Evolutionary conservation across 768 basidiomycete genomes (phyloP).

Genomic region (Dacryopinax spathularia): DNA sequence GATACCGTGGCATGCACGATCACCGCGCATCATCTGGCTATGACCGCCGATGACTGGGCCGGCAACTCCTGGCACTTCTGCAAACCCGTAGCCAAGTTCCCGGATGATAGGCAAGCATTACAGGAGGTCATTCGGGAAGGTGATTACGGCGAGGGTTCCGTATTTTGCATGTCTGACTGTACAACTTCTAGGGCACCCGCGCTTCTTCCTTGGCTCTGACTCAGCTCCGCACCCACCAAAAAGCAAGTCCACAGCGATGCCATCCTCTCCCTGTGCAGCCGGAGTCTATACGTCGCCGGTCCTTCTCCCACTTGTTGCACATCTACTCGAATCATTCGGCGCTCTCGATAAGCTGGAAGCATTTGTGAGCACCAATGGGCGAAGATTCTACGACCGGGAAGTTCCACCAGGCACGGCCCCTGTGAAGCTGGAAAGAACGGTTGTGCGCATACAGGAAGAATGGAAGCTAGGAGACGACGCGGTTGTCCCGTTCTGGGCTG

Average conservation of each 20-base stretch:
- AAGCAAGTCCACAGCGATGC: slow-evolving; percentile 55
- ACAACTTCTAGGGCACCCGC: slow-evolving; percentile 53
- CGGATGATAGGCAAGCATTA: slow-evolving; percentile 75
- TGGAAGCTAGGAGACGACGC: slow-evolving; percentile 37
- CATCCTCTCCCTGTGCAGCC: slow-evolving; percentile 69
- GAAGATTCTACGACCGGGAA: slow-evolving; percentile 53
- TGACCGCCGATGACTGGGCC: slow-evolving; percentile 94
- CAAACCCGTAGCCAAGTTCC: slow-evolving; percentile 95
- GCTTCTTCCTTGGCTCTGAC: slow-evolving; percentile 96
- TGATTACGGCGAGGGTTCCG: slow-evolving; percentile 15
- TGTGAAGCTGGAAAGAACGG: slow-evolving; percentile 20
- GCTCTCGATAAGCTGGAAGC: slow-evolving; percentile 68
- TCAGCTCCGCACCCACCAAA: slow-evolving; percentile 78
- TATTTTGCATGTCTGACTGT: background rate
- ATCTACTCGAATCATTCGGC: slow-evolving; percentile 73
- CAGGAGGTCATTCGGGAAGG: slow-evolving; percentile 63
- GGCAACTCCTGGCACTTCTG: slow-evolving; percentile 92
- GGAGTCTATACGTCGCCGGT: slow-evolving; percentile 93
- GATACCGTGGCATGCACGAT: slow-evolving; percentile 88
- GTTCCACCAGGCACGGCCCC: slow-evolving; percentile 14
- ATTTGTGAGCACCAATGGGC: slow-evolving; percentile 67
- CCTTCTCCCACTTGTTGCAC: slow-evolving; percentile 76
- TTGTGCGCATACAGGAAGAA: slow-evolving; percentile 21
- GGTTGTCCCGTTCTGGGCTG: slow-evolving; percentile 80
- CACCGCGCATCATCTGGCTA: slow-evolving; percentile 86